Base-by-base conservation (phyloP, 345 rosid genomes). In the Eucalyptus decipiens region DNA sequence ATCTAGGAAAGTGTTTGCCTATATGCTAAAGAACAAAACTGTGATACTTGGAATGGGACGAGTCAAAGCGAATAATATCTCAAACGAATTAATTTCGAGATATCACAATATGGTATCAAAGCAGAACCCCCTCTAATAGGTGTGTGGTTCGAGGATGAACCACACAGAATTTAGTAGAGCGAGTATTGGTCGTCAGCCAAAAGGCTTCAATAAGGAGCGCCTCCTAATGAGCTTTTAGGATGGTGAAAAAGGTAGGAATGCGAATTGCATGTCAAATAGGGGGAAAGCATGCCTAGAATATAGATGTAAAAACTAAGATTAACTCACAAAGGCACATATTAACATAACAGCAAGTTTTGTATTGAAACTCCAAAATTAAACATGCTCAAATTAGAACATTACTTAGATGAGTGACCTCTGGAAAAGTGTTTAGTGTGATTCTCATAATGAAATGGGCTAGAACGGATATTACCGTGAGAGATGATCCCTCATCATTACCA, bases 121-220 rank as follows among this genome's bases (percentile, higher is more conserved):
- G 6, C 6, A 56, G 0, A 5, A 56, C 6, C 14, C 62, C 6
- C 13, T 56, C 62, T 24, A 5, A 26, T 56, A 56, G 30, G 13
- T 56, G 62, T 24, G 30, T 56, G 13, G 30, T 56, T 10, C 6
- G 14, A 1, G 30, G 14, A 56, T 26, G 30, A 56, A 56, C 30
- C 62, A 10, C 30, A 11, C 30, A 10, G 0, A 56, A 56, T 24
- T 30, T 26, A 24, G 3, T 56, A 56, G 30, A 56, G 13, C 1
- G 0, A 24, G 13, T 23, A 56, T 4, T 24, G 3, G 62, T 56
- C 6, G 2, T 24, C 14, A 4, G 0, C 30, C 13, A 10, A 11
- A 56, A 6, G 62, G 62, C 62, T 56, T 14, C 6, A 23, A 24
- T 24, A 56, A 56, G 6, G 14, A 56, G 62, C 3, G 14, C 12